Evolutionary conservation across 768 basidiomycete species (phyloP).

Genomic region (Tylopilus balloui): DNA sequence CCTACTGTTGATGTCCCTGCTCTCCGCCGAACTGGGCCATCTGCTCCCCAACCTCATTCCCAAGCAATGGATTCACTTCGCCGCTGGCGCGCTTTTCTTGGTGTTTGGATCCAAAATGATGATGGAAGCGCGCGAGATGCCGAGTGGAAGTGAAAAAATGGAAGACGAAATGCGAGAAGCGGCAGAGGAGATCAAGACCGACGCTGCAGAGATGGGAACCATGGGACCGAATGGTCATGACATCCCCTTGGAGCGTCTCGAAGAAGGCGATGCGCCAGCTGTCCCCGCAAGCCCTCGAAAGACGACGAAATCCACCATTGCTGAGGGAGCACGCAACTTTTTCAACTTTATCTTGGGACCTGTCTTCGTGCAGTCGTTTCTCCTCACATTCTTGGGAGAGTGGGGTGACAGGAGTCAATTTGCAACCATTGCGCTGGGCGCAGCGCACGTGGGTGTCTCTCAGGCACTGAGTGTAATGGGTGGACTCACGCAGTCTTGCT

Average conservation of each 20-base stretch:
- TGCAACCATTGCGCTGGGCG: slow-evolving; percentile 92
- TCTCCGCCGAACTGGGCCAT: slow-evolving; percentile 92
- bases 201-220: slow-evolving; percentile 47
- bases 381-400: slow-evolving; percentile 96
- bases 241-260: slow-evolving; percentile 71
- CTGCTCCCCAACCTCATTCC: slow-evolving; percentile 84
- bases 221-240: slow-evolving; percentile 32
- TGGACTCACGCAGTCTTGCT: slow-evolving; percentile 4
- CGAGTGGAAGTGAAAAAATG: slow-evolving; percentile 72
- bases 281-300: slow-evolving; percentile 13
- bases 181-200: slow-evolving; percentile 90
- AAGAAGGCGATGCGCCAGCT: slow-evolving; percentile 50
- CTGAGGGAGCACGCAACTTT: slow-evolving; percentile 76
- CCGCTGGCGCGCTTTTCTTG: slow-evolving; percentile 80
- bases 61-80: slow-evolving; percentile 56
- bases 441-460: slow-evolving; percentile 72
- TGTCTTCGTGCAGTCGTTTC: slow-evolving; percentile 91
- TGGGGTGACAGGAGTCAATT: slow-evolving; percentile 99
- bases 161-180: slow-evolving; percentile 94
- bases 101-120: slow-evolving; percentile 90
- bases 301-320: slow-evolving; percentile 24
- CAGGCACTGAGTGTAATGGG: not conserved
- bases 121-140: slow-evolving; percentile 79
- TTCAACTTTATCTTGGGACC: slow-evolving; percentile 81
- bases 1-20: slow-evolving; percentile 87